phyloP scores from a whole-genome alignment of 176 grass and related monocot species.

The Rhipidocladum racemiflorum region DNA sequence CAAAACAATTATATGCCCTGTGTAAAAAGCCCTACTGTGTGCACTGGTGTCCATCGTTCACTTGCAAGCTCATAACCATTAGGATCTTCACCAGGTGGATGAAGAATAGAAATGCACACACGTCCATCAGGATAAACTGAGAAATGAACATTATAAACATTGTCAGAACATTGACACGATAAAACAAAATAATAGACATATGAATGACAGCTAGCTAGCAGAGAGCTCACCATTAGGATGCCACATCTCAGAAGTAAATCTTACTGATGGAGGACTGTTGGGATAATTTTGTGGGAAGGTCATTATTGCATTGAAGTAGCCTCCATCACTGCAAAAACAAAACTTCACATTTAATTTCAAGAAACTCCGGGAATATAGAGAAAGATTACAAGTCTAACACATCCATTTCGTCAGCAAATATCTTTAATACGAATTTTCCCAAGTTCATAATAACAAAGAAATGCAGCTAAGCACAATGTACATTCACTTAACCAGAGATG shows the following conservation, averaged over 20 bases:
- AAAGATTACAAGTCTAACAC: neutral
- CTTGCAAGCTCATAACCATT: conserved; percentile 96
- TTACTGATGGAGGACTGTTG: conserved; percentile 83
- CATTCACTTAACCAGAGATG: neutral
- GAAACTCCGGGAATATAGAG: neutral
- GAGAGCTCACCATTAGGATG: conserved; percentile 76
- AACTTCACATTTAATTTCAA: conserved; percentile 9
- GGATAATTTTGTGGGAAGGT: conserved; percentile 85
- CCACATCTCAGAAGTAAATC: conserved; percentile 99
- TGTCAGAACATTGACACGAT: conserved; percentile 5
- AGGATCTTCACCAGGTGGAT: conserved; percentile 90
- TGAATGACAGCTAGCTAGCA: neutral
- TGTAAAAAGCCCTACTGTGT: conserved; percentile 57
- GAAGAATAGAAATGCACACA: conserved; percentile 95
- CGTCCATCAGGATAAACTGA: conserved; percentile 86
- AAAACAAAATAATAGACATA: neutral
- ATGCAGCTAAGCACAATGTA: neutral
- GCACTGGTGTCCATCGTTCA: conserved; percentile 86
- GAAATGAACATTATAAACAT: conserved; percentile 19
- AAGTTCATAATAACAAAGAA: neutral
- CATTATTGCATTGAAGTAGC: conserved; percentile 90
- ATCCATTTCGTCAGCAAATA: neutral
- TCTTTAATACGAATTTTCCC: neutral
- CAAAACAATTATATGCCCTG: neutral
- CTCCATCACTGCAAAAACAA: conserved; percentile 69